phyloP scores from a whole-genome alignment of 2,329 filamentous ascomycete species.

The Juglanconis oblonga region DNA sequence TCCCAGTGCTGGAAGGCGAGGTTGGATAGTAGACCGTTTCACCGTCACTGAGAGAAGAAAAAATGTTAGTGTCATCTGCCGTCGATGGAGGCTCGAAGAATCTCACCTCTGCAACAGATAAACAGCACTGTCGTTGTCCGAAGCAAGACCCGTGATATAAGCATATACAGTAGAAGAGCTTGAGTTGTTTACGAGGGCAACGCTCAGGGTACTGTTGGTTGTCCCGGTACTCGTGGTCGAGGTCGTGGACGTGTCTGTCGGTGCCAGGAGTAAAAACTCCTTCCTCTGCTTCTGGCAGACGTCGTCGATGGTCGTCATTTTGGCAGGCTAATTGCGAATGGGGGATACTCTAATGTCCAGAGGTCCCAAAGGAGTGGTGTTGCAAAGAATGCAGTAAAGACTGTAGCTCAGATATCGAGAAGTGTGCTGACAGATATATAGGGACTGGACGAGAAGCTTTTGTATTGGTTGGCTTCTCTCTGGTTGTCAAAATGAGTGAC shows the following conservation, averaged over 20 bases:
- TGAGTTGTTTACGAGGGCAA: slow-evolving; percentile 66
- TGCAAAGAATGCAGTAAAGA: background rate
- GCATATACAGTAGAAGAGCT: slow-evolving; percentile 59
- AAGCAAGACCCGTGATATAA: slow-evolving; percentile 66
- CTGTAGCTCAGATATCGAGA: background rate
- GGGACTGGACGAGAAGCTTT: background rate
- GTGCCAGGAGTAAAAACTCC: slow-evolving; percentile 23
- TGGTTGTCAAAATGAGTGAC: slow-evolving; percentile 10
- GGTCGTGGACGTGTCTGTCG: slow-evolving; percentile 4
- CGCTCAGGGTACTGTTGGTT: slow-evolving; percentile 44
- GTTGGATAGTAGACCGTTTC: slow-evolving; percentile 61
- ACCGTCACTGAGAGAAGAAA: slow-evolving; percentile 47
- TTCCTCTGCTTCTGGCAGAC: slow-evolving; percentile 24
- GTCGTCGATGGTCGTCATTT: slow-evolving; percentile 28
- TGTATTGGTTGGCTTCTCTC: background rate
- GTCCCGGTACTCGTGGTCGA: background rate
- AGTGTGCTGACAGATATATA: background rate
- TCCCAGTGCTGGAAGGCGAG: slow-evolving; percentile 50
- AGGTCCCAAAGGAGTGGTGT: background rate
- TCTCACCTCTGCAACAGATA: slow-evolving; percentile 54
- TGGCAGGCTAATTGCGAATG: background rate
- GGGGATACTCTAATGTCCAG: background rate
- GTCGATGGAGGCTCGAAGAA: background rate
- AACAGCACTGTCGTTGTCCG: slow-evolving; percentile 57
- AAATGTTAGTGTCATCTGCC: background rate